Base-by-base conservation (phyloP, 179 eudicot genomes). In the Corrigiola litoralis region DNA sequence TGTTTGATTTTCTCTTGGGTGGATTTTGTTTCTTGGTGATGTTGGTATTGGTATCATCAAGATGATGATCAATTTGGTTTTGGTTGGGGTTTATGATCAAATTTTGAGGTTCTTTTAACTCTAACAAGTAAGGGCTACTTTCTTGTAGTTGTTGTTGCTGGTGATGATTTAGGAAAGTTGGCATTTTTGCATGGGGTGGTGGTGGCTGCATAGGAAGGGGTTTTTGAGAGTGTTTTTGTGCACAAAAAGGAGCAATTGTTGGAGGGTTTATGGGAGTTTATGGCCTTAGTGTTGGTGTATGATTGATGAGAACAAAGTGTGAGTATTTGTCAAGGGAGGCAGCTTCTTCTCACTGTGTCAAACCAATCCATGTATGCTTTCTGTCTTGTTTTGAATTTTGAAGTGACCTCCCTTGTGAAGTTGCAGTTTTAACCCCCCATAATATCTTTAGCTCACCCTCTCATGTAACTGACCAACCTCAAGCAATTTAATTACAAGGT, bases 1-100 rank as follows among this genome's bases (percentile, higher is more conserved):
- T 83, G 67, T 65, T 77, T 25, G 84, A 74, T 42, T 75, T 76
- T 63, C 81, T 67, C n/a, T 75, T 77, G 33, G 83, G 50, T 44
- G 61, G 71, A 66, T 50, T 72, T 65, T n/a, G 42, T 3, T 72
- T 72, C 14, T 65, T 64, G 20, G 11, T 33, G 0, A 31, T 59
- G 57, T 33, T 66, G 21, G 20, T 52, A 6, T 20, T 32, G 14
- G 41, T 13, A 16, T 28, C 64, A 48, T 57, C 51, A 41, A 13
- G 24, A 17, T 61, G n/a, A 24, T 51, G 24, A 3, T 38, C 58
- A 25, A 67, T 48, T 38, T 66, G 63, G 28, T n/a, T 36, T 34
- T 53, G 49, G 24, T 62, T 61, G 33, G 48, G 72, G 63, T 27
- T 54, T 47, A 45, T n/a, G n/a, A n/a, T n/a, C n/a, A n/a, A 3